Evolutionary conservation across 768 basidiomycete genomes (phyloP).

Genomic region (Russula vinacea): DNA sequence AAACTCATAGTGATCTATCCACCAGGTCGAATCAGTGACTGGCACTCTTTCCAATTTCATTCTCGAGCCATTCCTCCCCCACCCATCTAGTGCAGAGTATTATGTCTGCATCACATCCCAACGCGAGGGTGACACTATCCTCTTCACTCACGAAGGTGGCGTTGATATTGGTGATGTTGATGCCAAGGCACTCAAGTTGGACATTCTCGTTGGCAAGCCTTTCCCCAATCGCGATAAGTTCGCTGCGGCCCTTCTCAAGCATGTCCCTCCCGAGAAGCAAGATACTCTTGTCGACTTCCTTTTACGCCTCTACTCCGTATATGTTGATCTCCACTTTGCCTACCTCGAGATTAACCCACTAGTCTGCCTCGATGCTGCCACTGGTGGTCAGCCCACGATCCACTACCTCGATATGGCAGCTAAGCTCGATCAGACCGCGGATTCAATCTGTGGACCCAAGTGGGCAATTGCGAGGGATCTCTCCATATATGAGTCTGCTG

Average conservation of each 20-base stretch:
- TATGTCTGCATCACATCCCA: conserved; percentile 97
- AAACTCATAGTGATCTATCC: conserved; percentile 16
- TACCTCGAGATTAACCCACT: conserved; percentile 99
- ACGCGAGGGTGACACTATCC: conserved; percentile 91
- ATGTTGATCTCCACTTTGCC: conserved; percentile 98
- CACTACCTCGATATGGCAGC: conserved; percentile 99
- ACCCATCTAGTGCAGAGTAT: conserved; percentile 90
- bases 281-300: conserved; percentile 94
- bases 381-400: conserved; percentile 69
- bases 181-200: conserved; percentile 89
- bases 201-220: conserved; percentile 65
- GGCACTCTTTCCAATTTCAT: conserved; percentile 97
- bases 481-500: conserved; percentile 60
- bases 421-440: conserved; percentile 98
- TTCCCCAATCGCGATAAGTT: conserved; percentile 85
- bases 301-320: conserved; percentile 91
- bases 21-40: conserved; percentile 86
- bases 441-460: conserved; percentile 96
- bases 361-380: conserved; percentile 82
- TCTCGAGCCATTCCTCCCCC: conserved; percentile 97
- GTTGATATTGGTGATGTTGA: conserved; percentile 99
- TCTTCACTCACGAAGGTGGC: conserved; percentile 99
- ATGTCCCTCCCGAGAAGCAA: conserved; percentile 83
- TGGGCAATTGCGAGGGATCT: conserved; percentile 97
- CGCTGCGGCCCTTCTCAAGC: conserved; percentile 68